Evolutionary conservation across 164 flowering plant genomes (phyloP).

Genomic region (Stephania japonica): DNA sequence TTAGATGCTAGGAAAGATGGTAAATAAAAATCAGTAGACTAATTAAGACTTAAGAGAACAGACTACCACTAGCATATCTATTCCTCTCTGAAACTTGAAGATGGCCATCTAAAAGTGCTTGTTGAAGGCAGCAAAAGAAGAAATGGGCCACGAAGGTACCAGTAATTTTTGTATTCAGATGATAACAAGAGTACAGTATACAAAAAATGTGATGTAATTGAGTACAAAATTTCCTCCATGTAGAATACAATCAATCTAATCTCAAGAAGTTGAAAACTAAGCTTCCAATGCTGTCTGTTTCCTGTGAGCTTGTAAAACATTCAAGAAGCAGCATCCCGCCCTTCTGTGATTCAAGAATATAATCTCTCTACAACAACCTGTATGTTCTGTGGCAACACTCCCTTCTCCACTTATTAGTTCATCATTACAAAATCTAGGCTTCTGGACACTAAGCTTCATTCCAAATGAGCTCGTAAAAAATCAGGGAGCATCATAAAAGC

Average conservation of each 20-base stretch:
- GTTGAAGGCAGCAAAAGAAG: not conserved
- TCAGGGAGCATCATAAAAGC: not conserved
- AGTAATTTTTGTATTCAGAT: constrained; percentile 7
- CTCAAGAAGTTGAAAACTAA: not conserved
- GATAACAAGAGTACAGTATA: constrained; percentile 5
- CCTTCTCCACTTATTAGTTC: not conserved
- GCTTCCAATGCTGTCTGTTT: not conserved
- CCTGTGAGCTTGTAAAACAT: not conserved
- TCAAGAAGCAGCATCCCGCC: not conserved
- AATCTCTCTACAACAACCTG: not conserved
- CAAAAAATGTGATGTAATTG: constrained; percentile 8
- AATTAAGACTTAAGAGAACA: not conserved
- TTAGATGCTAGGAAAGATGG: not conserved
- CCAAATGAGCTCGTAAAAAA: not conserved
- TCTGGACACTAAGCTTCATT: not conserved
- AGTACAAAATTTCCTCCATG: not conserved
- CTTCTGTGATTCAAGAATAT: not conserved
- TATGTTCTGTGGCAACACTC: not conserved
- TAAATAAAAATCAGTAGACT: too few relatives aligned
- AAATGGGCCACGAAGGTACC: not conserved
- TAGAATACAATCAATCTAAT: not conserved
- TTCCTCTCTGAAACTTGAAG: not conserved
- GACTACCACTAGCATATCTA: not conserved
- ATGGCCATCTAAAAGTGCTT: not conserved
- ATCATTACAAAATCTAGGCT: not conserved